Base-by-base conservation (phyloP, 2,329 filamentous ascomycete species). In the Colletotrichum tofieldiae region DNA sequence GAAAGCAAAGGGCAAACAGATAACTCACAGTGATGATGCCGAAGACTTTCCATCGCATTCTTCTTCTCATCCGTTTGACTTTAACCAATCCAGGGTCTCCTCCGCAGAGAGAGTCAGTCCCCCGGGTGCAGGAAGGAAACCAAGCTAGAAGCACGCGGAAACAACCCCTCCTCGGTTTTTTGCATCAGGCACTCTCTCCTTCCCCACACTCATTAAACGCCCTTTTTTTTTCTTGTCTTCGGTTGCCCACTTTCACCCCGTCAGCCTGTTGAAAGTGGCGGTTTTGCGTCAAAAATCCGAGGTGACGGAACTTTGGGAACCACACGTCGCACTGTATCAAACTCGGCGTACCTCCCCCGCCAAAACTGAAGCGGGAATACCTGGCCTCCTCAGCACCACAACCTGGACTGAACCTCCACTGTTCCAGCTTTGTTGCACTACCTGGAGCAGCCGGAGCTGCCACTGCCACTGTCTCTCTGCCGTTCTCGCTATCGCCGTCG, bases 171-270 rank as follows among this genome's bases (percentile, higher is more conserved):
- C 51, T 71, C 58, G 41, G 58, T 56, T 67, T 67, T 49, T 55
- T 56, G 56, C 64, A 58, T 62, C 51, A 55, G 67, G 65, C 59
- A 18, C 69, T 69, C 47, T 45, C n/a, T 58, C 32, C 61, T 73
- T 73, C 62, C 71, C 71, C 71, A 73, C 71, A 73, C 67, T 73
- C 71, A 73, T 73, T 67, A 47, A 63, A 71, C 67, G 63, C 43
- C 52, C 20, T 5, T 29, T 49, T 37, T 63, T 47, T 12, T 9
- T 20, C 23, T 23, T 37, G 43, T 23, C 16, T 62, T 29, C 18
- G 55, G 20, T 12, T 49, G n/a, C 45, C 60, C 60, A 37, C 23
- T 29, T 39, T n/a, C 23, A 47, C 47, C 35, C 47, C 23, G 32
- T n/a, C 26, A 20, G 35, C 60, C 47, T 54, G 60, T 43, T 14